Percentiles rank a stretch among this genome's conserved stretches.
phyloP scores from a whole-genome alignment of 495 filamentous ascomycete species.

The Stereocaulon alpinum region DNA sequence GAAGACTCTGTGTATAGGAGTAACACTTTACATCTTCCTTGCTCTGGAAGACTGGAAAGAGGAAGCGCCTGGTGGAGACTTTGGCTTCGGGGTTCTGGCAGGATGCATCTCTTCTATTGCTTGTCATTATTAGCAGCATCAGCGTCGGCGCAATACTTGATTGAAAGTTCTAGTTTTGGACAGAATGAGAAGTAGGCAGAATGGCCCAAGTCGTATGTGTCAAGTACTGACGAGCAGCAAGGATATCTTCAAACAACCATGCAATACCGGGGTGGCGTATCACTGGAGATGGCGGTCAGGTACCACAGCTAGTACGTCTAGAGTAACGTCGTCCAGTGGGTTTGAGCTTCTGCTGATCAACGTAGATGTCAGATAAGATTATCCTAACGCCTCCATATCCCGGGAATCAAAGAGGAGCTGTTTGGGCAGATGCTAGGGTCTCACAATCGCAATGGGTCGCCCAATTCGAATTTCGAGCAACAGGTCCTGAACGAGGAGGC shows the following conservation, averaged over 20 bases:
- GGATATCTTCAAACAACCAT: slow-evolving; percentile 46
- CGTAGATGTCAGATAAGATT: slow-evolving; percentile 74
- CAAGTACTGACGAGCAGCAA: slow-evolving; percentile 21
- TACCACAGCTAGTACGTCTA: slow-evolving; percentile 40
- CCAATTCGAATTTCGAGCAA: slow-evolving; percentile 79
- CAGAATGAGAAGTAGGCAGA: slow-evolving; percentile 49
- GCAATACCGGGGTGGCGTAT: slow-evolving; percentile 56
- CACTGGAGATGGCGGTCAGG: slow-evolving; percentile 59
- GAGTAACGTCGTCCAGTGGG: background rate
- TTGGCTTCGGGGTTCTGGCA: slow-evolving; percentile 4
- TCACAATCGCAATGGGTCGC: slow-evolving; percentile 59
- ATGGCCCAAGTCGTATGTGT: background rate
- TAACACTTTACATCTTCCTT: background rate
- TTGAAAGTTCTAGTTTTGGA: slow-evolving; percentile 69
- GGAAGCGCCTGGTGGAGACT: background rate
- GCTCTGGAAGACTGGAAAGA: background rate
- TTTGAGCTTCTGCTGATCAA: background rate
- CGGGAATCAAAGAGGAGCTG: slow-evolving; percentile 71
- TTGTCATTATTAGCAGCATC: slow-evolving; percentile 42
- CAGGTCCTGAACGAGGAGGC: slow-evolving; percentile 70
- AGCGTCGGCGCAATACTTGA: slow-evolving; percentile 49
- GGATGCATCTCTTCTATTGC: slow-evolving; percentile 33
- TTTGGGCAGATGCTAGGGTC: slow-evolving; percentile 62
- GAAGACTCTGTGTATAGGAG: background rate
- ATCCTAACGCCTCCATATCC: slow-evolving; percentile 84